These are phyloP conservation scores for Chiua virens DNA, from an alignment of 768 basidiomycete genomes.

Conservation along the genomic window DNA sequence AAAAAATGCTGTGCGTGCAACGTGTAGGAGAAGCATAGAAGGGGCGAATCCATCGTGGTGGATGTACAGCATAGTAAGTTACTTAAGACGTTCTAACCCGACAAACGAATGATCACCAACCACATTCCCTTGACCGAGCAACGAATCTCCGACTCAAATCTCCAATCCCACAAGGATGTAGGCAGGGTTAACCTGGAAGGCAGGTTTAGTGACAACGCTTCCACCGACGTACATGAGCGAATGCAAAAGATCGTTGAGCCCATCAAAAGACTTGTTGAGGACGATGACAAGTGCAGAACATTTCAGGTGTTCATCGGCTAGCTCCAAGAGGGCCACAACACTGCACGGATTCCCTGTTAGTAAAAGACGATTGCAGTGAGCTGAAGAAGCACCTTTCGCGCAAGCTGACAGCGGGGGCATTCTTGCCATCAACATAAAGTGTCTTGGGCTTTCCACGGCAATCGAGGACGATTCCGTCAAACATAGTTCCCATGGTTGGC, in stretches of 20 bases:
- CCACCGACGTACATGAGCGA: conserved; percentile 94
- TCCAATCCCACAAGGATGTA: conserved; percentile 87
- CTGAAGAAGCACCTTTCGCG: conserved; percentile 66
- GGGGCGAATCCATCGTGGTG: neutral
- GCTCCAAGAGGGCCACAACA: conserved; percentile 83
- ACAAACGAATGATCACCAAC: conserved; percentile 15
- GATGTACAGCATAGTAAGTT: conserved; percentile 13
- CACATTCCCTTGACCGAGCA: conserved; percentile 30
- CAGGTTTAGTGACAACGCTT: conserved; percentile 77
- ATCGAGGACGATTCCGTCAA: conserved; percentile 78
- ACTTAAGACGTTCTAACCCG: conserved; percentile 20
- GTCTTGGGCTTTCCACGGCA: conserved; percentile 71
- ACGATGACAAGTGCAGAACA: conserved; percentile 80
- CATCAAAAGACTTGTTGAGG: conserved; percentile 70
- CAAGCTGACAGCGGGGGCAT: conserved; percentile 72
- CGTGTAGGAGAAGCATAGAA: neutral
- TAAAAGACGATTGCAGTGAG: conserved; percentile 2
- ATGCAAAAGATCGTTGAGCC: conserved; percentile 74
- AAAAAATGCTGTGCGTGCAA: neutral
- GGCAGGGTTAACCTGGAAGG: conserved; percentile 70
- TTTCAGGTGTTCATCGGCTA: conserved; percentile 80
- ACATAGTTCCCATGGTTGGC: conserved; percentile 64
- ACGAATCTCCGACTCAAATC: conserved; percentile 42
- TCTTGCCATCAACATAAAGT: conserved; percentile 84
- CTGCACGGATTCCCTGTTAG: conserved; percentile 36